Conservation (phyloP, 1,139 yeast species). For the Eremothecium gossypii region DNA sequence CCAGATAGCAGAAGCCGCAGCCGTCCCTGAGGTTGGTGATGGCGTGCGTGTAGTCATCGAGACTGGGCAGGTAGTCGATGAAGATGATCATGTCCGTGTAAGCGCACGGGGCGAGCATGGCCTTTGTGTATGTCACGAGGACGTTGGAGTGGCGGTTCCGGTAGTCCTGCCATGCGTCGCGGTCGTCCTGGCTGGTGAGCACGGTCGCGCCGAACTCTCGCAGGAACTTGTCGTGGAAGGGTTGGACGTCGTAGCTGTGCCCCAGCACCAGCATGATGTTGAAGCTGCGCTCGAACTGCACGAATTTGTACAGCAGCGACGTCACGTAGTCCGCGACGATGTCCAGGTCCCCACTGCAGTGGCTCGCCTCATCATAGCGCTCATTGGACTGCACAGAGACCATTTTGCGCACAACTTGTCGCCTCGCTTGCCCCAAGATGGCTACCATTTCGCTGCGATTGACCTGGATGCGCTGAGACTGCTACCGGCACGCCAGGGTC, state of each 20-base stretch:
- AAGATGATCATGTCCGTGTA: slow-evolving; percentile 3
- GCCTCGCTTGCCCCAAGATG: not conserved
- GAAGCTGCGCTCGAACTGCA: slow-evolving; percentile 2
- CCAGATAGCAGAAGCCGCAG: slow-evolving; percentile 3
- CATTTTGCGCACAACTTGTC: slow-evolving; percentile 1
- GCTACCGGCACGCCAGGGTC: too few relatives aligned
- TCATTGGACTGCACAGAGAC: slow-evolving; percentile 1
- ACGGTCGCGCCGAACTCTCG: not conserved
- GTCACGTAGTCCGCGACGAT: slow-evolving; percentile 2
- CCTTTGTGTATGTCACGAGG: slow-evolving; percentile 2
- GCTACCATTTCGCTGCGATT: too few relatives aligned
- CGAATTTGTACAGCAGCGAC: slow-evolving; percentile 3
- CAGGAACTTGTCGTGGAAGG: slow-evolving; percentile 2
- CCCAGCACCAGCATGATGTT: slow-evolving; percentile 3
- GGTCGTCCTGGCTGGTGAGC: not conserved
- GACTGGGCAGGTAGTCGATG: slow-evolving; percentile 2
- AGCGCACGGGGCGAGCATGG: slow-evolving; percentile 1
- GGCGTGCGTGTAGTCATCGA: slow-evolving; percentile 2
- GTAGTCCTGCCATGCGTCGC: not conserved
- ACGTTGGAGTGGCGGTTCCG: slow-evolving; percentile 1
- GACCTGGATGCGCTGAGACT: too few relatives aligned
- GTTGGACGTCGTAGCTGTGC: slow-evolving; percentile 4
- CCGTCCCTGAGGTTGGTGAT: not conserved
- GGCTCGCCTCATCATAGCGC: not conserved
- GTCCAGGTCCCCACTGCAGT: not conserved